These are phyloP conservation scores for Orobanche coerulescens DNA, from an alignment of 257 asterid genomes.

Conservation along the genomic window DNA sequence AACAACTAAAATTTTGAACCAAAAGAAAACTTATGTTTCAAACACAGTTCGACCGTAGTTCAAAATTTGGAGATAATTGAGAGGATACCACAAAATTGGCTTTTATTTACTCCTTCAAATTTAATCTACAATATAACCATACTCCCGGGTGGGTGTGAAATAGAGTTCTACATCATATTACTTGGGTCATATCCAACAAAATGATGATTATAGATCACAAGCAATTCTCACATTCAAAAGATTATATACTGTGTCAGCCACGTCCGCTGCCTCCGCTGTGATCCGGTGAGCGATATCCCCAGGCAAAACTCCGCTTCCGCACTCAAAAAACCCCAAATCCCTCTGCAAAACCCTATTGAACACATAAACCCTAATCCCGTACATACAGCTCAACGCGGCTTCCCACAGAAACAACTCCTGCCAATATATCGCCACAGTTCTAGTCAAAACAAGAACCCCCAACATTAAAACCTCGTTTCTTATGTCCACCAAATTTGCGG, in stretches of 20 bases:
- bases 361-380: slow-evolving; percentile 49
- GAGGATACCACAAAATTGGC: not conserved
- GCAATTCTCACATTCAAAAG: slow-evolving; percentile 57
- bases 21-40: too few species aligned
- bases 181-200: not conserved
- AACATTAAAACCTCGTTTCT: slow-evolving; percentile 38
- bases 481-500: slow-evolving; percentile 25
- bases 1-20: too few species aligned
- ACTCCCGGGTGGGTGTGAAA: not conserved
- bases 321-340: slow-evolving; percentile 74
- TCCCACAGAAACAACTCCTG: slow-evolving; percentile 82
- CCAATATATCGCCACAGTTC: slow-evolving; percentile 49
- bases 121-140: not conserved
- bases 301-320: slow-evolving; percentile 53
- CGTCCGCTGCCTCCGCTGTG: slow-evolving; percentile 83
- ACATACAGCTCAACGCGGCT: slow-evolving; percentile 67
- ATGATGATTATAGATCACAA: not conserved
- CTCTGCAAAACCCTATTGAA: slow-evolving; percentile 59
- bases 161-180: not conserved
- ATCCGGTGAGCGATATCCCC: slow-evolving; percentile 80
- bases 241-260: slow-evolving; percentile 65
- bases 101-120: too few species aligned
- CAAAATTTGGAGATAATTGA: not conserved
- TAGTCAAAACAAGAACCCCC: slow-evolving; percentile 39
- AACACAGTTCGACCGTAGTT: too few species aligned